phyloP scores from a whole-genome alignment of 306 rosid genomes.

The Leucaena leucocephala region DNA sequence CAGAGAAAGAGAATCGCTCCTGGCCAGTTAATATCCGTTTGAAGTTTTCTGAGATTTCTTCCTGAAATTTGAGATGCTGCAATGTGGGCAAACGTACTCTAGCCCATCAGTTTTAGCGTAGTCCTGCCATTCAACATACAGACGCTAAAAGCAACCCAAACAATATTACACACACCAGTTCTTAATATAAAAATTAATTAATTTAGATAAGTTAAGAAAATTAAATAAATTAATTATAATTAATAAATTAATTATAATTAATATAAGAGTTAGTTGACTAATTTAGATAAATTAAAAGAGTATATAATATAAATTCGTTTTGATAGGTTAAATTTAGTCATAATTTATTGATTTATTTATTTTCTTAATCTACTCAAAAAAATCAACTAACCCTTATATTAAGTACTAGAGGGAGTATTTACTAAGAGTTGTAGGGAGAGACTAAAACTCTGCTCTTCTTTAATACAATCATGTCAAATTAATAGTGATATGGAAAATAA shows the following conservation, averaged over 20 bases:
- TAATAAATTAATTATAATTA: no score
- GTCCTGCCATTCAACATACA: slow-evolving; percentile 58
- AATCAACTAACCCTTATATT: no score
- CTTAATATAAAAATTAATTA: no score
- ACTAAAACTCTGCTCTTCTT: slow-evolving; percentile 1
- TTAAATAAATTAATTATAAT: no score
- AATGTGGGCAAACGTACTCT: slow-evolving; percentile 93
- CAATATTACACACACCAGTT: not conserved
- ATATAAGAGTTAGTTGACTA: no score
- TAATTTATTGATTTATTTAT: no score
- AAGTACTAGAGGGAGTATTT: not conserved
- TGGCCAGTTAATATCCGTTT: slow-evolving; percentile 57
- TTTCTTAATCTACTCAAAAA: no score
- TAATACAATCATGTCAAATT: not conserved
- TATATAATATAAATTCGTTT: no score
- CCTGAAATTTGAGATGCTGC: slow-evolving; percentile 79
- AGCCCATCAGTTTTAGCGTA: slow-evolving; percentile 97
- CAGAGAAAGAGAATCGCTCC: not conserved
- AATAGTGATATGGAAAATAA: not conserved
- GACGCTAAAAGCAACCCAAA: slow-evolving; percentile 17
- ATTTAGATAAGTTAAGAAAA: no score
- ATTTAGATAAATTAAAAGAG: no score
- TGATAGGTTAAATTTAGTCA: no score
- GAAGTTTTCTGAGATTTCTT: slow-evolving; percentile 79
- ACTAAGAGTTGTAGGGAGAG: not conserved